Conservation (phyloP, 2,329 filamentous ascomycete genomes). For the Cadophora sp. region DNA sequence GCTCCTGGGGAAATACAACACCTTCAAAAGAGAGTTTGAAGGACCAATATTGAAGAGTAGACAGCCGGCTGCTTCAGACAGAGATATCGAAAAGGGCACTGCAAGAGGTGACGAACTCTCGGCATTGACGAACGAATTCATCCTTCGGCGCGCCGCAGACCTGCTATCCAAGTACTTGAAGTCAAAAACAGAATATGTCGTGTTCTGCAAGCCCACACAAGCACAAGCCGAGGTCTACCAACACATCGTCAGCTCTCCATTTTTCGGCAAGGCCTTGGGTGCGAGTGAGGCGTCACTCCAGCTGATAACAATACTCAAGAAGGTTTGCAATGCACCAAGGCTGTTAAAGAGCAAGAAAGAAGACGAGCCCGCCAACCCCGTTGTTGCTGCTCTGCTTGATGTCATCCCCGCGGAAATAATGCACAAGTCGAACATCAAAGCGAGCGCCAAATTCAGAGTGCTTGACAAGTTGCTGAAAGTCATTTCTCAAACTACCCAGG, state of each 20-base stretch:
- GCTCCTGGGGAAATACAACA: slow-evolving; percentile 91
- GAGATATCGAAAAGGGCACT: slow-evolving; percentile 75
- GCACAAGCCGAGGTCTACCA: slow-evolving; percentile 91
- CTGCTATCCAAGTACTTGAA: slow-evolving; percentile 89
- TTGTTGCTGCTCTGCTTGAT: slow-evolving; percentile 54
- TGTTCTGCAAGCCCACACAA: slow-evolving; percentile 89
- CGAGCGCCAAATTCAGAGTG: slow-evolving; percentile 71
- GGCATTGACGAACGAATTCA: slow-evolving; percentile 89
- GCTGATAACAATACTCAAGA: slow-evolving; percentile 76
- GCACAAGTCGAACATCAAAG: slow-evolving; percentile 58
- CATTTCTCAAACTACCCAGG: slow-evolving; percentile 64
- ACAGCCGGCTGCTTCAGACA: slow-evolving; percentile 59
- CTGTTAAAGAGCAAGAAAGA: slow-evolving; percentile 59
- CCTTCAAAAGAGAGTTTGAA: slow-evolving; percentile 96
- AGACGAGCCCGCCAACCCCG: slow-evolving; percentile 41
- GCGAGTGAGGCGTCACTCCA: slow-evolving; percentile 68
- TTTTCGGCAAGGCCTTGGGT: slow-evolving; percentile 67
- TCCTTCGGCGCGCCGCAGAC: slow-evolving; percentile 86
- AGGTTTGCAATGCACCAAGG: slow-evolving; percentile 75
- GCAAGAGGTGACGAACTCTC: slow-evolving; percentile 82
- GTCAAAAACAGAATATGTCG: slow-evolving; percentile 93
- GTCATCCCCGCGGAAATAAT: slow-evolving; percentile 62
- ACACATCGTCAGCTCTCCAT: slow-evolving; percentile 67
- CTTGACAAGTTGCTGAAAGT: slow-evolving; percentile 69
- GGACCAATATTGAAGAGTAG: slow-evolving; percentile 79